phyloP scores from a whole-genome alignment of 108 stramenopile genomes.

The Cyclotella cryptica region DNA sequence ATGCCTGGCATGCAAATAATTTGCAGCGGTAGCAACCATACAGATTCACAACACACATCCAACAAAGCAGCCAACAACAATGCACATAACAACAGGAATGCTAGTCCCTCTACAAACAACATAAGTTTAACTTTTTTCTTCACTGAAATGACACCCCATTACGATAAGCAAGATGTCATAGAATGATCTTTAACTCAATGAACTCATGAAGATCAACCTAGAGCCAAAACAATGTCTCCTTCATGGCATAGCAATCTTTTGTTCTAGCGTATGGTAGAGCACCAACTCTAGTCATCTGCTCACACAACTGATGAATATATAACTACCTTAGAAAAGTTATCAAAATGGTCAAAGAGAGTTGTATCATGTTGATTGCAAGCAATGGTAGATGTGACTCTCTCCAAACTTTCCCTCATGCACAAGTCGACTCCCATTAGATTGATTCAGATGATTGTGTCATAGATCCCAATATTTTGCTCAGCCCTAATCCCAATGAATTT shows the following conservation, averaged over 20 bases:
- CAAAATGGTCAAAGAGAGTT: conserved; percentile 22
- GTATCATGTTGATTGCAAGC: conserved; percentile 33
- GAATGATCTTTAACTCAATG: background rate
- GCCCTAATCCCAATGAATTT: conserved; percentile 83
- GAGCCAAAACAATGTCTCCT: conserved; percentile 12
- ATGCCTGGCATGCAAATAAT: too few relatives aligned
- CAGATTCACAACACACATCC: background rate
- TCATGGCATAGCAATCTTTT: conserved; percentile 30
- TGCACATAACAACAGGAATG: background rate
- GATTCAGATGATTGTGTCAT: conserved; percentile 13
- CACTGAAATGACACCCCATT: too few relatives aligned
- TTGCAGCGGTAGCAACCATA: too few relatives aligned
- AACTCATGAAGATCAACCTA: conserved; percentile 8
- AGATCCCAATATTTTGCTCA: conserved; percentile 70
- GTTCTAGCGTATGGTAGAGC: conserved; percentile 19
- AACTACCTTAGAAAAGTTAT: conserved; percentile 29
- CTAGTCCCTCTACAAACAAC: too few relatives aligned
- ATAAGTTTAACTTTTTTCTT: too few relatives aligned
- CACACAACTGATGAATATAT: conserved; percentile 32
- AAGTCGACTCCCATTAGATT: background rate
- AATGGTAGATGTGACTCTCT: background rate
- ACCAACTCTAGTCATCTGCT: conserved; percentile 24
- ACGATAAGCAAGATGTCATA: background rate
- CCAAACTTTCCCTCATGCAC: too few relatives aligned
- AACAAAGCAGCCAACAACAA: background rate